phyloP scores from a whole-genome alignment of 306 rosid genomes.

The Dalbergia oliveri region DNA sequence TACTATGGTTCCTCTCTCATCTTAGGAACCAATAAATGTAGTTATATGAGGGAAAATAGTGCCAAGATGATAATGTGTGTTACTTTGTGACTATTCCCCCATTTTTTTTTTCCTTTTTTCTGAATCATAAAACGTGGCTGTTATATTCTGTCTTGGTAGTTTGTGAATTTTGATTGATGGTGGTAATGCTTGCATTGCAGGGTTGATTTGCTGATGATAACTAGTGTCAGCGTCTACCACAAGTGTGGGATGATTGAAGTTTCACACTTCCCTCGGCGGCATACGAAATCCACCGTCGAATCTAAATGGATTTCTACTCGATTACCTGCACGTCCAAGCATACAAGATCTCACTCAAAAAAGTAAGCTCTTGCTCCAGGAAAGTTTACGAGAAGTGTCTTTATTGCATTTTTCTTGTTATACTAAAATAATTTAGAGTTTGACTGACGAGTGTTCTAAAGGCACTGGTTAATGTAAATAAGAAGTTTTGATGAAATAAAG shows the following conservation, averaged over 20 bases:
- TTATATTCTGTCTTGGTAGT: constrained; percentile 3
- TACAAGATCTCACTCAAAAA: constrained; percentile 31
- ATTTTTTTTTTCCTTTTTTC: background rate
- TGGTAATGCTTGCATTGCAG: constrained; percentile 43
- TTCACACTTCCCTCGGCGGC: constrained; percentile 44
- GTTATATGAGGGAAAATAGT: background rate
- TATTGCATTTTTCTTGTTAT: constrained; percentile 17
- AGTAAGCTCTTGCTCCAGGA: constrained; percentile 46
- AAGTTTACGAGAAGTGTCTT: background rate
- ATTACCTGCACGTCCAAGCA: constrained; percentile 31
- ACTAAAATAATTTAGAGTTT: background rate
- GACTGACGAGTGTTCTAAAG: no score
- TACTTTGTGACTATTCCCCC: background rate
- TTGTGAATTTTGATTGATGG: background rate
- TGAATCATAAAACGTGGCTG: background rate
- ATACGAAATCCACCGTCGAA: constrained; percentile 8
- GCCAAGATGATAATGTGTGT: background rate
- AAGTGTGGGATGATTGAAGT: constrained; percentile 49
- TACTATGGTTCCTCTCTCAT: background rate
- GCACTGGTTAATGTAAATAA: no score
- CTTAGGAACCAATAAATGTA: background rate
- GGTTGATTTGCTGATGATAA: constrained; percentile 51
- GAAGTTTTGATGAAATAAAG: no score
- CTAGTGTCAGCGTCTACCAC: constrained; percentile 40
- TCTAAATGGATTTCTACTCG: constrained; percentile 43